A percentile compares a stretch with the other conserved stretches of the same genome.
These are phyloP conservation scores for Chaetomium sp. DNA, from an alignment of 2,329 filamentous ascomycete species.

Conservation along the genomic window DNA sequence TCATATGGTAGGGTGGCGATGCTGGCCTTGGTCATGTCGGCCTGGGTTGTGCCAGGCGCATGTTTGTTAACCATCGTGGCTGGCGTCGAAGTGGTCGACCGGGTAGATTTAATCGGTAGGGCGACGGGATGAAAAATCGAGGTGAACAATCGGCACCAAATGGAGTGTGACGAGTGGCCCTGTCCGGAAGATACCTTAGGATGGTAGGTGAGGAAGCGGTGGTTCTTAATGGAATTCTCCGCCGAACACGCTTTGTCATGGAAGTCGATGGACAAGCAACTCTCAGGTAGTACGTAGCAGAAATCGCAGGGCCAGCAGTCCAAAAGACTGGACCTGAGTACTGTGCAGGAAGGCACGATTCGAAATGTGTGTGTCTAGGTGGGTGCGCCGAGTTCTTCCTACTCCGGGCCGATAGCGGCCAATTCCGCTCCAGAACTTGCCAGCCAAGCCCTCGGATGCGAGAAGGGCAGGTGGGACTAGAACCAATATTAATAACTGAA, in stretches of 20 bases:
- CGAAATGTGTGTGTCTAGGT: too few species aligned
- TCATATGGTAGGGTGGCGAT: conserved; percentile 28
- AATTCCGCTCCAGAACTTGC: neutral
- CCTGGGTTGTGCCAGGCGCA: conserved; percentile 12
- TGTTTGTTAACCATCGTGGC: conserved; percentile 1
- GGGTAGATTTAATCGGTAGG: neutral
- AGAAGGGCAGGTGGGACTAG: conserved; percentile 3
- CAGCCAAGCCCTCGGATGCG: conserved; percentile 9
- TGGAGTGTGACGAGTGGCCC: neutral
- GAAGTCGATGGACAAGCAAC: neutral
- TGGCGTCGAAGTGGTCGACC: neutral
- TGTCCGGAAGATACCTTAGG: too few species aligned
- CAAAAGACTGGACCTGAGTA: neutral
- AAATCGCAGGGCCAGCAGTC: neutral
- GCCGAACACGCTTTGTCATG: neutral
- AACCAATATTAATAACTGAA: neutral
- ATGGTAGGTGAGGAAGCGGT: neutral
- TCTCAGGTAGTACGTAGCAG: neutral
- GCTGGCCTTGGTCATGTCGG: conserved; percentile 9
- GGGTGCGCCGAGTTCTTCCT: neutral
- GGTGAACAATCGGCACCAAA: neutral
- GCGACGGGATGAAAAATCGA: neutral
- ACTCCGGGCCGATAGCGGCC: conserved; percentile 5
- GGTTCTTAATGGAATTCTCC: neutral
- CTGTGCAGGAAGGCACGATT: neutral